phyloP scores from a whole-genome alignment of 345 rosid species.

The Atalantia buxifolia region DNA sequence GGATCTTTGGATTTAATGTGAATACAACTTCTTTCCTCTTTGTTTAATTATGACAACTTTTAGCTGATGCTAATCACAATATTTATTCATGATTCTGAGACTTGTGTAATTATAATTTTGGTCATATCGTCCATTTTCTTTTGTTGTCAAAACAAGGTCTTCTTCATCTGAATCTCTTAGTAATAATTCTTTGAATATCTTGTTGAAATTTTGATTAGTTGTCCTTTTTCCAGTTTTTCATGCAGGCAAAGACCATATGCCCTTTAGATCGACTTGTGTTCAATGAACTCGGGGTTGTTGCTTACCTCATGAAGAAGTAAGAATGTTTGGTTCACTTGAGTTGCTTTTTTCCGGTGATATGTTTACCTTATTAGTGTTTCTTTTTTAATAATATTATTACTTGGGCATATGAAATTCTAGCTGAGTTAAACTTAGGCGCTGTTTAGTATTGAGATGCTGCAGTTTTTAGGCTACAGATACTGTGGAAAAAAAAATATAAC shows the following conservation, averaged over 20 bases:
- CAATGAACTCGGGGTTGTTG: slow-evolving; percentile 97
- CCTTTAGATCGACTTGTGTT: slow-evolving; percentile 91
- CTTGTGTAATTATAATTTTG: background rate
- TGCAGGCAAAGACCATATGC: slow-evolving; percentile 91
- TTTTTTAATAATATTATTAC: background rate
- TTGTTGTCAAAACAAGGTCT: background rate
- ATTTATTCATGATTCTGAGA: background rate
- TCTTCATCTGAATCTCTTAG: background rate
- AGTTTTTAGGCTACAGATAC: no score
- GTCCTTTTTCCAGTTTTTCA: slow-evolving; percentile 60
- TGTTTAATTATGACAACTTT: background rate
- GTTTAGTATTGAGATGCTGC: no score
- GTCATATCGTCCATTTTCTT: background rate
- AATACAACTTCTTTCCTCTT: background rate
- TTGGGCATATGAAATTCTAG: background rate
- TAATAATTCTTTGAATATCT: background rate
- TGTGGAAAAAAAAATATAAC: no score
- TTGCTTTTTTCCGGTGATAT: background rate
- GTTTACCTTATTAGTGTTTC: background rate
- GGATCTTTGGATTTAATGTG: background rate
- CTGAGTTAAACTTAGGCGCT: background rate
- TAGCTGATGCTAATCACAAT: background rate
- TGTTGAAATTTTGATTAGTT: slow-evolving; percentile 8
- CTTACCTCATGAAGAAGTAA: slow-evolving; percentile 94
- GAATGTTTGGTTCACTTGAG: slow-evolving; percentile 22